These are phyloP conservation scores for Fistulifera pelliculosa DNA, from an alignment of 108 stramenopile species.

Conservation along the genomic window DNA sequence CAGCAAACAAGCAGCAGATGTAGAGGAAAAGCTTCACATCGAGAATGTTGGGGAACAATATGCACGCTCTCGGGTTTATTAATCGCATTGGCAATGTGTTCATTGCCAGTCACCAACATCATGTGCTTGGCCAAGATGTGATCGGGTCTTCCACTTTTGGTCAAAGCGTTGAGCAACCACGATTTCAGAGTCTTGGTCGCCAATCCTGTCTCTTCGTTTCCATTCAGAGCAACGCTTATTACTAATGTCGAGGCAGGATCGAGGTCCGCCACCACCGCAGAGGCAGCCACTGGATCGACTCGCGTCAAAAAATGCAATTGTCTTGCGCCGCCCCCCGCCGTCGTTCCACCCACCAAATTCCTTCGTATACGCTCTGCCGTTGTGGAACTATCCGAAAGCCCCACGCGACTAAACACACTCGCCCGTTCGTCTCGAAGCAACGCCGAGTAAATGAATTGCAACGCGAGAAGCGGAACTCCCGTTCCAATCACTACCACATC, in stretches of 20 bases:
- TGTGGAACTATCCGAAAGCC: conserved; percentile 16
- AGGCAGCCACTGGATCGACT: conserved; percentile 45
- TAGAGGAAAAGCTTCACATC: conserved; percentile 66
- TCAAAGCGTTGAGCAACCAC: conserved; percentile 47
- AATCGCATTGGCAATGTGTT: conserved; percentile 17
- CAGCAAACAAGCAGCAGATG: conserved; percentile 59
- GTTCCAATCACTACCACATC: conserved; percentile 65
- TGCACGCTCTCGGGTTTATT: conserved; percentile 47
- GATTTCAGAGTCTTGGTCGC: conserved; percentile 29
- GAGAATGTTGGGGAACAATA: conserved; percentile 52
- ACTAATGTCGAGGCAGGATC: conserved; percentile 64
- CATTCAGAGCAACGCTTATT: conserved; percentile 37
- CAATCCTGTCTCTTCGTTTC: conserved; percentile 35
- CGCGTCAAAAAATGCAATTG: conserved; percentile 44
- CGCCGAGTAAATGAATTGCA: conserved; percentile 69
- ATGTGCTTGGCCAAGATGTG: conserved; percentile 48
- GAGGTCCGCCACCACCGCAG: conserved; percentile 34
- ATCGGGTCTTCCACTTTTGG: conserved; percentile 18
- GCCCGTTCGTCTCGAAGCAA: conserved; percentile 40
- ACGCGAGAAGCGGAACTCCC: conserved; percentile 41
- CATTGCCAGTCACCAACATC: conserved; percentile 54
- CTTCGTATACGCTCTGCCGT: conserved; percentile 5
- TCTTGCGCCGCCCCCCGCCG: conserved; percentile 13
- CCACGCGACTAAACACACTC: conserved; percentile 20
- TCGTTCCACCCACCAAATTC: conserved; percentile 2